Evolutionary conservation across 2,329 filamentous ascomycete species (phyloP).

Genomic region (Fusarium irregulare): DNA sequence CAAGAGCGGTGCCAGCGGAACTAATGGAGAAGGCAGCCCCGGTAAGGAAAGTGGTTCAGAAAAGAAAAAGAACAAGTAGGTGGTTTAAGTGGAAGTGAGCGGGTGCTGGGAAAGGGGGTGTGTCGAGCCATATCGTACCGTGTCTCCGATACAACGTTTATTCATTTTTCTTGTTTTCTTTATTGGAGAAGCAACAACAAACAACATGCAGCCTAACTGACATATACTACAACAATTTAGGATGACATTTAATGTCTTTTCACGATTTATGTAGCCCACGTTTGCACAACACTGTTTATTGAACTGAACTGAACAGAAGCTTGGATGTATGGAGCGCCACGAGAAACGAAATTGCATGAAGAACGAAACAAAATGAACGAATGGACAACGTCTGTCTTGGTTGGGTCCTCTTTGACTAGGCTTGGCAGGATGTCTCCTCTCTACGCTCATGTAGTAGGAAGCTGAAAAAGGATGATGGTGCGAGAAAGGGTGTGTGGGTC

Average conservation of each 20-base stretch:
- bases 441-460: background rate
- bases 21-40: slow-evolving; percentile 25
- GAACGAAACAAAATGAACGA: background rate
- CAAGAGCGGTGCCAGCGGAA: slow-evolving; percentile 38
- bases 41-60: slow-evolving; percentile 25
- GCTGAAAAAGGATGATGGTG: slow-evolving; percentile 13
- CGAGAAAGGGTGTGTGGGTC: slow-evolving; percentile 23
- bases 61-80: slow-evolving; percentile 37
- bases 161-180: slow-evolving; percentile 20
- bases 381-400: background rate
- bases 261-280: slow-evolving; percentile 1
- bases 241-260: slow-evolving; percentile 6
- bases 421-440: background rate
- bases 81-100: background rate
- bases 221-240: background rate
- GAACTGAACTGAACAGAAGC: background rate
- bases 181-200: slow-evolving; percentile 8
- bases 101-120: background rate
- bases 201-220: background rate
- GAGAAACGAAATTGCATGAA: background rate
- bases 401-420: background rate
- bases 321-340: background rate
- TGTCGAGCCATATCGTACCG: background rate
- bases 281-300: background rate
- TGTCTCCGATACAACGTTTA: slow-evolving; percentile 8